These are phyloP conservation scores for Colletotrichum viniferum DNA, from an alignment of 2,329 filamentous ascomycete species.

Conservation along the genomic window DNA sequence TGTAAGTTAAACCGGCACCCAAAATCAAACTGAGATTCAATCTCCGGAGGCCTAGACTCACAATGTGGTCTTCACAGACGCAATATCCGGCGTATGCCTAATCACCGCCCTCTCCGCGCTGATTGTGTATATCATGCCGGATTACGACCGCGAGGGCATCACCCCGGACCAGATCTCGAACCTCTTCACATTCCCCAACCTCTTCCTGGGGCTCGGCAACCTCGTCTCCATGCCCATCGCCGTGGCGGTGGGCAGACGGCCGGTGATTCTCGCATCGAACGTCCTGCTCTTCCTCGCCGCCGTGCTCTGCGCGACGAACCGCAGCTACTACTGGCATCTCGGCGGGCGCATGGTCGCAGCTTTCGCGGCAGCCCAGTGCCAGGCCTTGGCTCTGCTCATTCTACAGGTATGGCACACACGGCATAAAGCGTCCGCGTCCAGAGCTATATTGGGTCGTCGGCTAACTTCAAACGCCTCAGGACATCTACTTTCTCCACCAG, in stretches of 20 bases:
- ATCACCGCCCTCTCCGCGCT: slow-evolving; percentile 22
- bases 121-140: slow-evolving; percentile 23
- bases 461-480: background rate
- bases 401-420: background rate
- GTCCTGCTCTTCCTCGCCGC: slow-evolving; percentile 29
- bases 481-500: slow-evolving; percentile 15
- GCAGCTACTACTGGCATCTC: slow-evolving; percentile 11
- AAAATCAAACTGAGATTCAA: background rate
- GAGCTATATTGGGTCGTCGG: background rate
- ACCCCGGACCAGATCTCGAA: slow-evolving; percentile 19
- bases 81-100: slow-evolving; percentile 21
- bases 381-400: slow-evolving; percentile 6
- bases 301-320: slow-evolving; percentile 20
- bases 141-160: slow-evolving; percentile 21
- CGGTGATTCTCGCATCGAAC: slow-evolving; percentile 32
- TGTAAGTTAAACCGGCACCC: background rate
- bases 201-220: slow-evolving; percentile 31
- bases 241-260: slow-evolving; percentile 33
- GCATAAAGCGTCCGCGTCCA: background rate
- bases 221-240: slow-evolving; percentile 39
- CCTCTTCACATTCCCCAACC: slow-evolving; percentile 34
- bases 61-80: background rate
- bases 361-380: slow-evolving; percentile 2
- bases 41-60: background rate
- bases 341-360: slow-evolving; percentile 5